Evolutionary conservation across 140 eudicot species (phyloP).

Genomic region (Senecio squalidus): DNA sequence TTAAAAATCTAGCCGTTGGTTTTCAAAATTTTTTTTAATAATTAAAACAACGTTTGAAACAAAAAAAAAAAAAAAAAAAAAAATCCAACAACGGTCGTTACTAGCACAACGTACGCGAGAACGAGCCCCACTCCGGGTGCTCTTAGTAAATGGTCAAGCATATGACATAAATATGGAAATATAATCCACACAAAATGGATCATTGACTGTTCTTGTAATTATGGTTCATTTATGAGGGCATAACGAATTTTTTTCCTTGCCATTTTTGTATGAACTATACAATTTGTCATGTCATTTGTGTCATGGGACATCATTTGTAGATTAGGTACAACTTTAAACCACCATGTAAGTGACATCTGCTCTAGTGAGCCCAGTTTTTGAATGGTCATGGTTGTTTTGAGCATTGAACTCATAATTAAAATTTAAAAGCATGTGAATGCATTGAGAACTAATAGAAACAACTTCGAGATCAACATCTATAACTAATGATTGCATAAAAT

Average conservation of each 20-base stretch:
- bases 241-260: background rate
- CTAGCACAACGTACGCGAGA: too few relatives aligned
- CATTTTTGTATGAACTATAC: constrained; percentile 4
- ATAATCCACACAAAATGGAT: background rate
- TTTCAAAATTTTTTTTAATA: too few relatives aligned
- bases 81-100: too few relatives aligned
- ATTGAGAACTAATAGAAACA: background rate
- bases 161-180: constrained; percentile 11
- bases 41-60: too few relatives aligned
- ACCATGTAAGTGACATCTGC: constrained; percentile 1
- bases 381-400: constrained; percentile 3
- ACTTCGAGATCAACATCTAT: too few relatives aligned
- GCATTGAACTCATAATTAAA: background rate
- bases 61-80: too few relatives aligned
- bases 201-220: background rate
- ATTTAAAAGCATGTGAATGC: background rate
- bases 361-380: constrained; percentile 15
- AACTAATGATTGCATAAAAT: too few relatives aligned
- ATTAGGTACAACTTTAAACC: constrained; percentile 6
- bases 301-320: constrained; percentile 3
- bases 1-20: too few relatives aligned
- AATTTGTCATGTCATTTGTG: constrained; percentile 7
- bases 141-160: background rate
- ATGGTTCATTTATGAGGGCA: background rate
- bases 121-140: too few relatives aligned